Percentiles rank a stretch among this genome's conserved stretches.
phyloP scores from a whole-genome alignment of 352 stramenopile genomes.

The Detonula confervacea region DNA sequence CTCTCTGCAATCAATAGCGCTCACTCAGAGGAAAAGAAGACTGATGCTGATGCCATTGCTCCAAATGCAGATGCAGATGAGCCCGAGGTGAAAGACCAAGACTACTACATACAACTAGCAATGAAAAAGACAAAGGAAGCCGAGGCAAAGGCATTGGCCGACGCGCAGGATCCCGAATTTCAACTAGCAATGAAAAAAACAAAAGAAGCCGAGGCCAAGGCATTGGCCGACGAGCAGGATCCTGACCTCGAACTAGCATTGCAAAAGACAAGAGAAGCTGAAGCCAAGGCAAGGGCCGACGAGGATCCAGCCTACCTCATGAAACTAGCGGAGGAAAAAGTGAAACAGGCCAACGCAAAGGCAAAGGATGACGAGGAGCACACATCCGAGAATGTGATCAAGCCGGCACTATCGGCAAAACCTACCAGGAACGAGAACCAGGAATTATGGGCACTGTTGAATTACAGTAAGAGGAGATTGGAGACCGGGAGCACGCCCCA shows the following conservation, averaged over 20 bases:
- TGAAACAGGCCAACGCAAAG: constrained; percentile 43
- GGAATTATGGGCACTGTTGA: constrained; percentile 61
- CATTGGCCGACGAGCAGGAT: constrained; percentile 5
- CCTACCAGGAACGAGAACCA: constrained; percentile 45
- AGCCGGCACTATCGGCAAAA: constrained; percentile 39
- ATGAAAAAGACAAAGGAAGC: constrained; percentile 35
- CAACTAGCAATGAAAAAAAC: constrained; percentile 7
- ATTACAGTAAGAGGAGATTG: constrained; percentile 63
- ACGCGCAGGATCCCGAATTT: constrained; percentile 4
- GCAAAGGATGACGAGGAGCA: constrained; percentile 36
- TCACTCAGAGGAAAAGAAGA: constrained; percentile 4
- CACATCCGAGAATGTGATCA: constrained; percentile 26
- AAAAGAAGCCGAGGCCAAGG: neutral
- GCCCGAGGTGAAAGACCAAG: constrained; percentile 13
- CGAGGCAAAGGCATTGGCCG: constrained; percentile 19
- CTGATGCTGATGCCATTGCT: neutral
- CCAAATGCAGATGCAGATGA: neutral
- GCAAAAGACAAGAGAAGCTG: constrained; percentile 27
- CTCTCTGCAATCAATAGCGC: neutral
- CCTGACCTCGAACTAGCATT: constrained; percentile 42
- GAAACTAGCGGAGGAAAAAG: constrained; percentile 41
- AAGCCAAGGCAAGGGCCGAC: constrained; percentile 20
- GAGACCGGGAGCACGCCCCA: constrained; percentile 49
- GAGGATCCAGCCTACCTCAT: constrained; percentile 29
- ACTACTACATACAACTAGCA: constrained; percentile 37